Base-by-base conservation (phyloP, 768 basidiomycete species). In the Sporobolomyces pararoseus region DNA sequence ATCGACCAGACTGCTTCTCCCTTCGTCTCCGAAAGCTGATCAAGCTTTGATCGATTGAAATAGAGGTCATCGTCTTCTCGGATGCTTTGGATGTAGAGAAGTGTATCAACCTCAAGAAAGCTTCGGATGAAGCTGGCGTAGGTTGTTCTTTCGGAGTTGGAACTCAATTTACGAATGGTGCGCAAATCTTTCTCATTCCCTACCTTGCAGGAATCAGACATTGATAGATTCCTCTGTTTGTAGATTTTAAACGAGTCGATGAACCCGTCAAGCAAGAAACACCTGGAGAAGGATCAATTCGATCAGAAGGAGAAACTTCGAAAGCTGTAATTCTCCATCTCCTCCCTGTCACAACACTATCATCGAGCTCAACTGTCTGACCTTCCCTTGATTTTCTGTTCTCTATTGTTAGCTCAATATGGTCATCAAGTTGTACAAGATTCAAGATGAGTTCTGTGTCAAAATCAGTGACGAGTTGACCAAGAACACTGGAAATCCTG, bases 381-480 rank as follows among this genome's bases (percentile, higher is more conserved):
- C n/a, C n/a, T n/a, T n/a, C n/a, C n/a, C n/a, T n/a, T n/a, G n/a
- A n/a, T n/a, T n/a, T n/a, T n/a, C n/a, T n/a, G n/a, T n/a, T n/a
- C n/a, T n/a, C n/a, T 23, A 19, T 42, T 25, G 7, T 25, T 10
- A 79, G 66, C 77, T 96, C 71, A 96, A 95, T 77, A 97, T 98
- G 77, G 95, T 99, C 57, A 93, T 97, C 81, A 97, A 97, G 72
- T 82, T 99, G 13, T 84, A 85, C 46, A 84, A 85, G 52, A 87
- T 96, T 17, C 82, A 90, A 75, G 84, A 84, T 14, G 82, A 82
- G 65, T 86, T 87, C 2, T 95, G 92, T 73, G 86, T 98, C 74
- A 98, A 99, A 81, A 86, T 99, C 75, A 93, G 91, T 64, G 96
- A 97, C 79, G 94, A 98, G 76, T 77, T 88, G 63, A 87, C 82